These are phyloP conservation scores for Lodderomyces pseudojiufengensis DNA, from an alignment of 1,139 yeast species.

Conservation along the genomic window DNA sequence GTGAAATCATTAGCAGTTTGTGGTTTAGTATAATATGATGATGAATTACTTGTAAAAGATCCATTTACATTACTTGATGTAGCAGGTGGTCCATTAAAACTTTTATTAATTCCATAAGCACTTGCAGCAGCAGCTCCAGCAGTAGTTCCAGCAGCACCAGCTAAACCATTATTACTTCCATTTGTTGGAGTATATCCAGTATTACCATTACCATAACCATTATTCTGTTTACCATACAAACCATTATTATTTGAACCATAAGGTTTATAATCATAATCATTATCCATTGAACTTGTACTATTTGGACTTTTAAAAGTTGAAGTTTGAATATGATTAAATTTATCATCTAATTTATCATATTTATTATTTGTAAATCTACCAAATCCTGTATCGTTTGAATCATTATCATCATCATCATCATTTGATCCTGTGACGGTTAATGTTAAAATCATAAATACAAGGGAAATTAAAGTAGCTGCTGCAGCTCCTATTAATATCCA, in stretches of 20 bases:
- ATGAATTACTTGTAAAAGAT: constrained; percentile 15
- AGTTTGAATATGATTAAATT: constrained; percentile 12
- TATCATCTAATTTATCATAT: constrained; percentile 11
- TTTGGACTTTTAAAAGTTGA: constrained; percentile 11
- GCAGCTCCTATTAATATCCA: constrained; percentile 71
- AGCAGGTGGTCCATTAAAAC: not conserved
- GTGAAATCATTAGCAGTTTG: constrained; percentile 37
- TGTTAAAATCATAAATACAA: constrained; percentile 24
- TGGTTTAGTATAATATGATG: constrained; percentile 33
- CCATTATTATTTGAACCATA: constrained; percentile 3
- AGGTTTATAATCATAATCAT: constrained; percentile 28
- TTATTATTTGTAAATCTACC: constrained; percentile 8
- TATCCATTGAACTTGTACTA: constrained; percentile 20
- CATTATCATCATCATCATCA: constrained; percentile 23
- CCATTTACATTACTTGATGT: constrained; percentile 5
- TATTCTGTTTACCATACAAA: not conserved
- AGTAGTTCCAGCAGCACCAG: constrained; percentile 4
- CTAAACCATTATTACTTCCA: not conserved
- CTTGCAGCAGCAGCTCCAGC: constrained; percentile 4
- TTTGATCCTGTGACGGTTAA: constrained; percentile 16
- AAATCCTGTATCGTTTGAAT: constrained; percentile 19
- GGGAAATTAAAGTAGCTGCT: constrained; percentile 44
- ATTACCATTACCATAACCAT: not conserved
- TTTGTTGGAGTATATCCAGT: no score
- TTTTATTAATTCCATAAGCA: not conserved